Conservation (phyloP, 2,329 filamentous ascomycete genomes). For the Coniochaeta hoffmannii region DNA sequence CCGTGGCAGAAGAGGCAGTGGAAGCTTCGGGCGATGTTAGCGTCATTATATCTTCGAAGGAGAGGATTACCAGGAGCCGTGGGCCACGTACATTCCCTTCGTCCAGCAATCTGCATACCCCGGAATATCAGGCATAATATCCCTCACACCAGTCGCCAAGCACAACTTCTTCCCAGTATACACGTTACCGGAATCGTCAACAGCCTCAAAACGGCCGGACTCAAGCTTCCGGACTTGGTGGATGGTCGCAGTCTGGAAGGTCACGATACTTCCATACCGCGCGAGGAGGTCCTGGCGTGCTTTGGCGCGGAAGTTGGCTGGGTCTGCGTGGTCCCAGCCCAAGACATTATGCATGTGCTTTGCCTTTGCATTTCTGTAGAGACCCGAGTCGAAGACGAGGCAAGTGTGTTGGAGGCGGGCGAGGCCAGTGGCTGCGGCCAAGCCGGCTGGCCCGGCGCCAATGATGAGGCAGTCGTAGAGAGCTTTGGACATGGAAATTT, state of each 20-base stretch:
- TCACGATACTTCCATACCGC: slow-evolving; percentile 25
- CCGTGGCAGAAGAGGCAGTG: slow-evolving; percentile 56
- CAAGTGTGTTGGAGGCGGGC: slow-evolving; percentile 40
- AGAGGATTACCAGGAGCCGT: neutral
- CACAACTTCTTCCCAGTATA: slow-evolving; percentile 46
- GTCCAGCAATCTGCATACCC: slow-evolving; percentile 51
- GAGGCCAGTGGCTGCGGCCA: slow-evolving; percentile 37
- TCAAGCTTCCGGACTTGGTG: slow-evolving; percentile 9
- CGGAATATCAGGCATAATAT: slow-evolving; percentile 40
- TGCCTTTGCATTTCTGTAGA: slow-evolving; percentile 41
- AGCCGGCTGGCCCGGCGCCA: slow-evolving; percentile 44
- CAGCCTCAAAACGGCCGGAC: slow-evolving; percentile 21
- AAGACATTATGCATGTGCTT: slow-evolving; percentile 40
- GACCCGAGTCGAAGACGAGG: slow-evolving; percentile 40
- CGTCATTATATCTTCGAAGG: neutral
- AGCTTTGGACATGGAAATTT: neutral
- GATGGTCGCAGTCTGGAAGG: slow-evolving; percentile 22
- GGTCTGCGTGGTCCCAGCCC: slow-evolving; percentile 29
- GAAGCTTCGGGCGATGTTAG: slow-evolving; percentile 26
- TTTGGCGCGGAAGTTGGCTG: slow-evolving; percentile 26
- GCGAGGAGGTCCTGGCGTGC: slow-evolving; percentile 23
- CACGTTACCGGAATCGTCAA: slow-evolving; percentile 30
- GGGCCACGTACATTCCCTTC: slow-evolving; percentile 33
- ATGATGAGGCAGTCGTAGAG: slow-evolving; percentile 42
- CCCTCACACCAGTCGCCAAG: slow-evolving; percentile 45